A percentile compares a stretch with the other conserved stretches of the same genome.
Conservation (phyloP, 2,329 filamentous ascomycete genomes). For the Botrytis aclada region DNA sequence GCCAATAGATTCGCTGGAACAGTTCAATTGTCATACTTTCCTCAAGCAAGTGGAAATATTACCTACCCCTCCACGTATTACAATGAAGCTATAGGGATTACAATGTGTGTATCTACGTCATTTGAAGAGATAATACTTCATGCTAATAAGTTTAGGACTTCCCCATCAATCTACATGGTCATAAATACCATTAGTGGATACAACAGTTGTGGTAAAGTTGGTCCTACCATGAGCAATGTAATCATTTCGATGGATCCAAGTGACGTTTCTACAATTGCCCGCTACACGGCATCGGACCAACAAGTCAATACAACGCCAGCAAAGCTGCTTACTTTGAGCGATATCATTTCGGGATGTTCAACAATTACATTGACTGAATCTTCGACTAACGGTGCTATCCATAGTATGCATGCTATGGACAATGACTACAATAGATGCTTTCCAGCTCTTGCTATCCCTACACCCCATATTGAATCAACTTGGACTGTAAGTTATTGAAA, state of each 20-base stretch:
- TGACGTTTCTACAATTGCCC: conserved; percentile 40
- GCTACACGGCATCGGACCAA: conserved; percentile 26
- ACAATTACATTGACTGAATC: neutral
- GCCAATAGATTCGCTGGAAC: conserved; percentile 25
- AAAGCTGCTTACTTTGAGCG: conserved; percentile 38
- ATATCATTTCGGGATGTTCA: conserved; percentile 39
- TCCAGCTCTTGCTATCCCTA: conserved; percentile 26
- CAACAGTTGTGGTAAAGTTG: conserved; percentile 37
- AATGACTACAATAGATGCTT: conserved; percentile 26
- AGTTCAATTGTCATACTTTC: conserved; percentile 27
- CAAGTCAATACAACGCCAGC: conserved; percentile 28
- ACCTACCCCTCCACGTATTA: conserved; percentile 24
- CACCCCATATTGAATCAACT: conserved; percentile 21
- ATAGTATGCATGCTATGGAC: conserved; percentile 21
- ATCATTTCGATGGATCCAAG: conserved; percentile 38
- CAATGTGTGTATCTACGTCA: conserved; percentile 20
- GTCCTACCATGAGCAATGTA: conserved; percentile 37
- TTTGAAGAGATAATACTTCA: neutral
- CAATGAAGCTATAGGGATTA: conserved; percentile 19
- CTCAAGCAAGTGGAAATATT: conserved; percentile 19
- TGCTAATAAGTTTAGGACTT: conserved; percentile 35
- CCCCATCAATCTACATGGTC: conserved; percentile 42
- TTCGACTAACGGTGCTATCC: conserved; percentile 16
- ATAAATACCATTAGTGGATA: conserved; percentile 39
- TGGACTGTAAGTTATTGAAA: conserved; percentile 23